Conservation (phyloP, 257 asterid species). For the Solanum phureja region DNA sequence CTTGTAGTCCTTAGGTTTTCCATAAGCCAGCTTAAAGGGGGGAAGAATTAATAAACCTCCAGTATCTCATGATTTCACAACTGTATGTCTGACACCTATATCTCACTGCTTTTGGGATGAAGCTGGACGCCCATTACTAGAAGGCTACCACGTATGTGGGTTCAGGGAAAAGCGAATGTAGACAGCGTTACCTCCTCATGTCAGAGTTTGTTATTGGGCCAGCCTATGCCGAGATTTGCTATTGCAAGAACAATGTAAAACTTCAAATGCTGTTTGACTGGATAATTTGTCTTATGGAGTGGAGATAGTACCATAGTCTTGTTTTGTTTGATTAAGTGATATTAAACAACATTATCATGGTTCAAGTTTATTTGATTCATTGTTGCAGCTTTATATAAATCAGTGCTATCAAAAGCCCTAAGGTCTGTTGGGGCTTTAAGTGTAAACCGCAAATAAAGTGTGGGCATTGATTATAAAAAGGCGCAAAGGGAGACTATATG, state of each 20-base stretch:
- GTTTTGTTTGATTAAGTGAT: neutral
- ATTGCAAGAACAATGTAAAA: neutral
- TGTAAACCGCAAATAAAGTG: neutral
- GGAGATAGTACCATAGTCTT: neutral
- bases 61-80: neutral
- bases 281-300: neutral
- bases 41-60: neutral
- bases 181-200: neutral
- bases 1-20: neutral
- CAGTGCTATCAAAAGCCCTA: neutral
- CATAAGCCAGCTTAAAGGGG: neutral
- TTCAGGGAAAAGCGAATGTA: neutral
- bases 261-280: neutral
- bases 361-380: neutral
- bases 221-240: conserved; percentile 1
- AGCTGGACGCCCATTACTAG: neutral
- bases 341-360: neutral
- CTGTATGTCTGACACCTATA: neutral
- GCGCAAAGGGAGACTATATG: neutral
- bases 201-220: neutral
- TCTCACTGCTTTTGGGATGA: neutral
- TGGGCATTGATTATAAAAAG: neutral
- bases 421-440: neutral
- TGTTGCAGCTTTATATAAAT: neutral
- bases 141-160: neutral